phyloP scores from a whole-genome alignment of 2,329 filamentous ascomycete species.

The Penicillium sp. region DNA sequence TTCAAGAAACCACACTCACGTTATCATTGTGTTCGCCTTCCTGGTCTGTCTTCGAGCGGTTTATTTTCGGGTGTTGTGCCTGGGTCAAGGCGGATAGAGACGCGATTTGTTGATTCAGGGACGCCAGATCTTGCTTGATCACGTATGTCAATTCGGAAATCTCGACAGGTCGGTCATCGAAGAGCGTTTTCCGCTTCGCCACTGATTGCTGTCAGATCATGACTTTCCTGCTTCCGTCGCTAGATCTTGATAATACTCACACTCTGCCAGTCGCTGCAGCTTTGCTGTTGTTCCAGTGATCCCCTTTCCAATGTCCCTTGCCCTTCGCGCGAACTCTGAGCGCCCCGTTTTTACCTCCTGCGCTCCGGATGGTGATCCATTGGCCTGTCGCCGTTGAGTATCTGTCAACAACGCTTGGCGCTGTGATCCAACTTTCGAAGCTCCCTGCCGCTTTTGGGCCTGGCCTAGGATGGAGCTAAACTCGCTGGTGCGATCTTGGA shows the following conservation, averaged over 20 bases:
- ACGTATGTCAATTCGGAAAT: slow-evolving; percentile 96
- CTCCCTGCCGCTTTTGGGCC: slow-evolving; percentile 75
- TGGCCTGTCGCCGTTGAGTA: slow-evolving; percentile 60
- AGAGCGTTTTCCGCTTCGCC: slow-evolving; percentile 94
- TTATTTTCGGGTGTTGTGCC: slow-evolving; percentile 68
- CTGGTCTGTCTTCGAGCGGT: slow-evolving; percentile 58
- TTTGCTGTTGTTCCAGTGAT: slow-evolving; percentile 94
- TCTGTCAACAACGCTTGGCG: slow-evolving; percentile 77
- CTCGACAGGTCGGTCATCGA: slow-evolving; percentile 94
- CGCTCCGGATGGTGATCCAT: slow-evolving; percentile 59
- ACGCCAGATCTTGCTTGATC: slow-evolving; percentile 94
- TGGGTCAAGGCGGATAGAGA: slow-evolving; percentile 75
- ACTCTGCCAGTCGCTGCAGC: slow-evolving; percentile 85
- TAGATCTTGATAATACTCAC: slow-evolving; percentile 46
- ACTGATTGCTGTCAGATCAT: slow-evolving; percentile 51
- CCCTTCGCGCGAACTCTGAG: slow-evolving; percentile 90
- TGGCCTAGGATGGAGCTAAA: slow-evolving; percentile 89
- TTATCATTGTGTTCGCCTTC: slow-evolving; percentile 98
- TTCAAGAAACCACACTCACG: slow-evolving; percentile 44
- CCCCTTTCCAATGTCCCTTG: slow-evolving; percentile 86
- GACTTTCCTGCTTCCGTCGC: neutral
- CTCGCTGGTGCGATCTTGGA: slow-evolving; percentile 95
- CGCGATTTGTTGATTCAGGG: slow-evolving; percentile 82
- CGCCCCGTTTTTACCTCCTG: slow-evolving; percentile 53
- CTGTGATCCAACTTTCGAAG: slow-evolving; percentile 75